A percentile compares a stretch with the other conserved stretches of the same genome.
These are phyloP conservation scores for Aspergillus awamori DNA, from an alignment of 2,329 filamentous ascomycete species.

Conservation along the genomic window DNA sequence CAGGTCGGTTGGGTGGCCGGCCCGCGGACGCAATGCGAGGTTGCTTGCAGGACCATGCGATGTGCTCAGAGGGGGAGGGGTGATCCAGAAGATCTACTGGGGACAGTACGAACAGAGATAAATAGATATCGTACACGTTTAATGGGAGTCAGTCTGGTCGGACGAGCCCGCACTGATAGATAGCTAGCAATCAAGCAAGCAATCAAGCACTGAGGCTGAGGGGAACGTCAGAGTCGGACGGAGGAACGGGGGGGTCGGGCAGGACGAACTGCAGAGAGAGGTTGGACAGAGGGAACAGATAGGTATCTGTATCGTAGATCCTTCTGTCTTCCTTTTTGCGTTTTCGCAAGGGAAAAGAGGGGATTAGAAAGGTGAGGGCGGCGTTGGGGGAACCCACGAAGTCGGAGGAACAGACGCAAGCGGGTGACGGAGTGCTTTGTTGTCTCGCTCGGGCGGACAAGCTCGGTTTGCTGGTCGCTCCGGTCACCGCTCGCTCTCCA, in stretches of 20 bases:
- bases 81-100: no score
- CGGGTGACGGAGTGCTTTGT: conserved; percentile 27
- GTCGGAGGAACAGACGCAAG: conserved; percentile 10
- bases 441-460: conserved; percentile 19
- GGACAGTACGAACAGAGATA: not conserved
- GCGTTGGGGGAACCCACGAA: conserved; percentile 4
- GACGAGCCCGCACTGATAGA: no score
- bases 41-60: not conserved
- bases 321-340: no score
- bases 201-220: no score
- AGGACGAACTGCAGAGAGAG: no score
- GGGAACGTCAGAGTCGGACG: no score
- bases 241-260: no score
- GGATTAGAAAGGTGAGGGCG: conserved; percentile 10
- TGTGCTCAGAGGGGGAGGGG: not conserved
- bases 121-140: not conserved
- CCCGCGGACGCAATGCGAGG: not conserved
- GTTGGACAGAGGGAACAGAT: no score
- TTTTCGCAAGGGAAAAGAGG: not conserved
- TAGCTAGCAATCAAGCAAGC: no score
- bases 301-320: no score
- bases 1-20: not conserved
- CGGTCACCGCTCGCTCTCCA: conserved; percentile 29
- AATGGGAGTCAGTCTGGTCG: no score
- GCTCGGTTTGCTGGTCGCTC: conserved; percentile 19